Conservation (phyloP, 768 basidiomycete species). For the Mycena filopes region DNA sequence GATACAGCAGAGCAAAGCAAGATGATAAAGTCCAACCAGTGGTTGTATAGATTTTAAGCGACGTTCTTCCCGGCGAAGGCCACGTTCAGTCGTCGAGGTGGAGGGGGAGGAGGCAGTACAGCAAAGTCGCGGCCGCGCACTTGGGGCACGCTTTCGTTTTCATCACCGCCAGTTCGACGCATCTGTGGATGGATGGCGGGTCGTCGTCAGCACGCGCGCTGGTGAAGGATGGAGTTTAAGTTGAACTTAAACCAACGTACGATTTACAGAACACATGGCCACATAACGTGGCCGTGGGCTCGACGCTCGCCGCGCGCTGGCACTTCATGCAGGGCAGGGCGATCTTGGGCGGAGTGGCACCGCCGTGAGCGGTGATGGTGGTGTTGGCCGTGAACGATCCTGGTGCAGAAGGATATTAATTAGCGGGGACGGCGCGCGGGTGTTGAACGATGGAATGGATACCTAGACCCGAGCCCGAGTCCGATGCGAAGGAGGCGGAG, state of each 20-base stretch:
- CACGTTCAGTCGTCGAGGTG: conserved; percentile 43
- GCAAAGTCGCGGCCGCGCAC: conserved; percentile 58
- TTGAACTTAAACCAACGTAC: too few relatives aligned
- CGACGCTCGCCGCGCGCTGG: conserved; percentile 55
- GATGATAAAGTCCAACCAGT: too few relatives aligned
- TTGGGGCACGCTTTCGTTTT: conserved; percentile 61
- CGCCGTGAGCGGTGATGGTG: too few relatives aligned
- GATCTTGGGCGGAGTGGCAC: conserved; percentile 1
- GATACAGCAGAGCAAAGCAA: too few relatives aligned
- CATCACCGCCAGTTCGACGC: conserved; percentile 62
- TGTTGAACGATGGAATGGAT: too few relatives aligned
- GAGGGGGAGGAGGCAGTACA: conserved; percentile 68
- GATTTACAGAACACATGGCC: conserved; percentile 71
- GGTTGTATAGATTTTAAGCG: too few relatives aligned
- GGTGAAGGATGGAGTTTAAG: too few relatives aligned
- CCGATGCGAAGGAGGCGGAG: neutral
- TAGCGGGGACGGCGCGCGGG: neutral
- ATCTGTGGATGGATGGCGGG: conserved; percentile 47
- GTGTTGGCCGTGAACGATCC: neutral
- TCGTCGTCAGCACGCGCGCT: conserved; percentile 15
- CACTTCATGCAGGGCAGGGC: conserved; percentile 58
- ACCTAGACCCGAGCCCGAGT: neutral
- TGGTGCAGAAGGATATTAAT: neutral
- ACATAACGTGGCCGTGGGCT: conserved; percentile 69
- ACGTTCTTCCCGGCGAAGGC: too few relatives aligned